These are phyloP conservation scores for Volvox reticuliferus DNA, from an alignment of 139 green algal genomes.

Conservation along the genomic window DNA sequence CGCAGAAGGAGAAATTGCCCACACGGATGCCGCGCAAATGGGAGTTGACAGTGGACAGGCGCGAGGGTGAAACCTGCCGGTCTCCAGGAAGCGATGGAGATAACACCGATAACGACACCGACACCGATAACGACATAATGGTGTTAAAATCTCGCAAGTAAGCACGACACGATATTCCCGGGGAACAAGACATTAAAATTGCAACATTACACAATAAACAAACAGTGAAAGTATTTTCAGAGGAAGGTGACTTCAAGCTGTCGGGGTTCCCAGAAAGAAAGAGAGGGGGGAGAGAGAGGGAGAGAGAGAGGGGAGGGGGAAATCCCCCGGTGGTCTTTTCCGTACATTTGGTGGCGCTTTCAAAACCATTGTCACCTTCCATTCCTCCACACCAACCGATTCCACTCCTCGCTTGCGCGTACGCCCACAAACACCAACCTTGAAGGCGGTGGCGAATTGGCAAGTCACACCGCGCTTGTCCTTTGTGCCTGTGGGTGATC, in stretches of 20 bases:
- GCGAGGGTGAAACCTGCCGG: slow-evolving; percentile 29
- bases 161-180: too few relatives aligned
- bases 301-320: neutral
- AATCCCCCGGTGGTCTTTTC: neutral
- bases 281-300: neutral
- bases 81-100: neutral
- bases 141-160: too few relatives aligned
- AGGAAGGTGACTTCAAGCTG: too few relatives aligned
- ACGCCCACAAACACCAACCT: slow-evolving; percentile 52
- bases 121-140: too few relatives aligned
- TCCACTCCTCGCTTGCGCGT: too few relatives aligned
- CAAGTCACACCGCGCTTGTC: slow-evolving; percentile 93
- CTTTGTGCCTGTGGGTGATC: slow-evolving; percentile 83
- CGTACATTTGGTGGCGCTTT: too few relatives aligned
- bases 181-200: too few relatives aligned
- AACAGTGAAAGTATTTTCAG: too few relatives aligned
- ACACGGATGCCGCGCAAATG: slow-evolving; percentile 74
- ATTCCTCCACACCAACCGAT: neutral
- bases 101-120: too few relatives aligned
- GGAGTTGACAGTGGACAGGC: slow-evolving; percentile 52
- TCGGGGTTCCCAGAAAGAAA: too few relatives aligned
- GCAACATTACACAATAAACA: too few relatives aligned
- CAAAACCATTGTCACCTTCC: too few relatives aligned
- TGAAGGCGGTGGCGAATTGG: slow-evolving; percentile 86
- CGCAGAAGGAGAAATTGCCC: slow-evolving; percentile 76